phyloP scores from a whole-genome alignment of 2,329 filamentous ascomycete genomes.

The Ceratocystis diversiconidia region DNA sequence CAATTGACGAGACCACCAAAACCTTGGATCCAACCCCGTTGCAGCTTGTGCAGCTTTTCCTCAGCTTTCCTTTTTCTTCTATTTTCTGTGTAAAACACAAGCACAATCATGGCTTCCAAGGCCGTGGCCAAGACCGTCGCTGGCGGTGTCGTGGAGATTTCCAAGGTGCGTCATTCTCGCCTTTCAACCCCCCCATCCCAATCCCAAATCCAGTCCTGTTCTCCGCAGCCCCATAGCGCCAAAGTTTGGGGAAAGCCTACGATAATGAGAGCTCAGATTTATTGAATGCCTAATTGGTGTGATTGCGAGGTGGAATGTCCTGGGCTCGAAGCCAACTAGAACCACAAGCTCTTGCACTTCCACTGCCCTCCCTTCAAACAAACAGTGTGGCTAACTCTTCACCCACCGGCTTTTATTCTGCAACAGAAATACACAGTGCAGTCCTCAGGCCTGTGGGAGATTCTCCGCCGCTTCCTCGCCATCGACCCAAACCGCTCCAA shows the following conservation, averaged over 20 bases:
- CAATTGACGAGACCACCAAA: neutral
- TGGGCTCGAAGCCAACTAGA: conserved; percentile 15
- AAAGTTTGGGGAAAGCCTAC: neutral
- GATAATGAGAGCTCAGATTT: neutral
- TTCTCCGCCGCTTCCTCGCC: conserved; percentile 60
- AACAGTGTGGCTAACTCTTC: neutral
- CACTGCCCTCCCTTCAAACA: neutral
- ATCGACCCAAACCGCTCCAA: conserved; percentile 81
- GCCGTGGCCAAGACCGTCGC: conserved; percentile 41
- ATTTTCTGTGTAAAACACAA: conserved; percentile 19
- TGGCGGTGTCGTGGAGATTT: conserved; percentile 38
- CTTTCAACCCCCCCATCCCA: neutral
- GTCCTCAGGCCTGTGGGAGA: conserved; percentile 77
- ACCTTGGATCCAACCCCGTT: neutral
- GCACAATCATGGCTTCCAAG: conserved; percentile 45
- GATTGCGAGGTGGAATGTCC: neutral
- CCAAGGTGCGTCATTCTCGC: conserved; percentile 36
- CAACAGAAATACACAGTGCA: conserved; percentile 88
- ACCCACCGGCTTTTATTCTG: neutral
- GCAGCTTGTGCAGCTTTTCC: neutral
- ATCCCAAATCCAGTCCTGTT: no score
- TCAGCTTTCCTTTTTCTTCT: neutral
- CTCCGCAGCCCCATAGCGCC: neutral
- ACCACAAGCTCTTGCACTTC: conserved; percentile 15
- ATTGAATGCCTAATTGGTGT: neutral